Base-by-base conservation (phyloP, 345 rosid species). In the Ailanthus altissimus region DNA sequence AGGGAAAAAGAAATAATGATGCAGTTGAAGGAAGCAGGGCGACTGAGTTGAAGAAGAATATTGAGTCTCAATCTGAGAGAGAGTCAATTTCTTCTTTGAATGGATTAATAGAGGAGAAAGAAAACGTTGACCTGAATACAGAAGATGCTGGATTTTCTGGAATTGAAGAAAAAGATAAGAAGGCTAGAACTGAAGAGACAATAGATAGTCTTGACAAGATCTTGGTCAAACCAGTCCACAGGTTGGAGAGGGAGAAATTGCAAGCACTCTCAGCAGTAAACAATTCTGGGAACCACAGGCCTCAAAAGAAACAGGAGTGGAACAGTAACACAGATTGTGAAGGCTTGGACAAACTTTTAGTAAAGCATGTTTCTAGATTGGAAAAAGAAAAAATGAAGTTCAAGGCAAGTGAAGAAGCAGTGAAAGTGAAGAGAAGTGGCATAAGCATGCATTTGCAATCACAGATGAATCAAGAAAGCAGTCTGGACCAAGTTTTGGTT, bases 341-440 rank as follows among this genome's bases (percentile, higher is more conserved):
- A 70, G 92, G 97, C 74, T 82, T 93, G 73, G 97, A 93, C 84
- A 91, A 96, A 85, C 79, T 92, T 78, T 54, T 96, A 67, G 97
- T 92, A 67, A 93, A 91, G 85, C 97, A 86, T 87, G 89, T 89
- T 64, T 86, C 97, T 38, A 86, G 81, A 80, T 85, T 93, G 51
- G 98, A 92, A 84, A 90, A 82, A 56, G 96, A 95, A 87, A 88
- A 85, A 81, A 78, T 84, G 81, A 83, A 69, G 67, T 60, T 70
- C 75, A 85, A 71, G 7, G 77, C 81, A 72, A 77, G 67, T 25
- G 85, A 82, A 72, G 87, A 77, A 73, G 75, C 59, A 28, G 72
- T 79, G 36, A 89, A 86, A 63, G 84, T 83, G 10, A 85, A 75
- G 78, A 81, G 73, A n/a, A 77, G 72, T 77, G 76, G 67, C 53